Evolutionary conservation across 805 yeast genomes (phyloP).

Genomic region (Barnettozyma vustinii): DNA sequence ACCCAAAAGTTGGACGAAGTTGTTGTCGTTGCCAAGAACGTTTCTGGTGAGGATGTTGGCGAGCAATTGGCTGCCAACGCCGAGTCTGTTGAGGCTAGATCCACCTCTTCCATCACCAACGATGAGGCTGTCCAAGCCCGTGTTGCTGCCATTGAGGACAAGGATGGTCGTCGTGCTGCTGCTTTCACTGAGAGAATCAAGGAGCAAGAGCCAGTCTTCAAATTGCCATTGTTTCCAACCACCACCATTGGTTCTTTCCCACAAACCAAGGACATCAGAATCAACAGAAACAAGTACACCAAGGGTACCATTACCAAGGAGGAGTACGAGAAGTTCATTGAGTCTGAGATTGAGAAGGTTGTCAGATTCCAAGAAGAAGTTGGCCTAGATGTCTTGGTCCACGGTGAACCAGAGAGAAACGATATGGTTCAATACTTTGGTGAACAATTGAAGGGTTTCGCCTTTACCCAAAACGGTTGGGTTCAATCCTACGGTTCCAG

Average conservation of each 20-base stretch:
- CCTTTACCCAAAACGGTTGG: constrained; percentile 99
- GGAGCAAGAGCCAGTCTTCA: constrained; percentile 80
- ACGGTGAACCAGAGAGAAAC: constrained; percentile 99
- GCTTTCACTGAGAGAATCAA: constrained; percentile 84
- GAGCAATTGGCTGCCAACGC: constrained; percentile 81
- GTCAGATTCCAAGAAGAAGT: constrained; percentile 99
- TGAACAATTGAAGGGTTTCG: constrained; percentile 97
- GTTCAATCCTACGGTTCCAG: constrained; percentile 99
- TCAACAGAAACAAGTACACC: constrained; percentile 95
- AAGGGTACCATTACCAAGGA: constrained; percentile 95
- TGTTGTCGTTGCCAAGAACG: constrained; percentile 83
- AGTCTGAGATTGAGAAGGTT: constrained; percentile 92
- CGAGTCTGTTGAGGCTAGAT: constrained; percentile 77
- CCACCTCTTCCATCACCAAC: constrained; percentile 83
- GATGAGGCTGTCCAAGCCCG: constrained; percentile 87
- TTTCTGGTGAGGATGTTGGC: constrained; percentile 74
- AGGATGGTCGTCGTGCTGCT: constrained; percentile 76
- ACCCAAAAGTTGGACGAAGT: constrained; percentile 93
- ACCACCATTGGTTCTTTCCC: constrained; percentile 99
- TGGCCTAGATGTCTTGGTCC: constrained; percentile 96
- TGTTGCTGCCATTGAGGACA: constrained; percentile 69
- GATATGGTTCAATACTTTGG: constrained; percentile 99
- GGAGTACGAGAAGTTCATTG: constrained; percentile 94
- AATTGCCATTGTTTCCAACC: constrained; percentile 98
- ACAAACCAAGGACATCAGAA: constrained; percentile 98